Evolutionary conservation across 129 eudicot genomes (phyloP).

Genomic region (Arctium lappa): DNA sequence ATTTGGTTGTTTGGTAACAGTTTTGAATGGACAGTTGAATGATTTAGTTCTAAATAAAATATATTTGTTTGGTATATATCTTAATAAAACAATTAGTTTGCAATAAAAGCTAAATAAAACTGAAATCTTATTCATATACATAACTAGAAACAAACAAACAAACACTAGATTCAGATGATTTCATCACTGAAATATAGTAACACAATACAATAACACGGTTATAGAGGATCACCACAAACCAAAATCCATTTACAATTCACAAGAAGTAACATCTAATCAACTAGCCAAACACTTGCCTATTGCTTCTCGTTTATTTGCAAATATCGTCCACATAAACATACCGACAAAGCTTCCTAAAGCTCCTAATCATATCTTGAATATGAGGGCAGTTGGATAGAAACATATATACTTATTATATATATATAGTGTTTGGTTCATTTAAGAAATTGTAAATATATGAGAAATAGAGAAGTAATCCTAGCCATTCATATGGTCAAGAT

Average conservation of each 20-base stretch:
- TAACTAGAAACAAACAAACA: conserved; percentile 14
- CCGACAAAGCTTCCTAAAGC: conserved; percentile 64
- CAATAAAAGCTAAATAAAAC: neutral
- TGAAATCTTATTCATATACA: conserved; percentile 6
- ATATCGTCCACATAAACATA: conserved; percentile 56
- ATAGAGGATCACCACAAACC: conserved; percentile 24
- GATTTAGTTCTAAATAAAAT: too few relatives aligned
- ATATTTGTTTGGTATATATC: neutral
- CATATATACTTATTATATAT: too few relatives aligned
- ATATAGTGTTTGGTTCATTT: too few relatives aligned
- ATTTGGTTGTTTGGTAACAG: neutral
- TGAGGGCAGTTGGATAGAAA: conserved; percentile 15
- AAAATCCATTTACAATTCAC: conserved; percentile 51
- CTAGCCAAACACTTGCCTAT: conserved; percentile 35
- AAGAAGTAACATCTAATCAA: conserved; percentile 29
- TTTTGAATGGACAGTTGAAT: neutral
- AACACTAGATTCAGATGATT: conserved; percentile 27
- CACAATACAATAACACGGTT: conserved; percentile 32
- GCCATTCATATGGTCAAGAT: too few relatives aligned
- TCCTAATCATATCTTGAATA: conserved; percentile 74
- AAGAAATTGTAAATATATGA: too few relatives aligned
- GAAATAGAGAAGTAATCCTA: too few relatives aligned
- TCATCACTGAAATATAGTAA: conserved; percentile 57
- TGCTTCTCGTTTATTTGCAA: conserved; percentile 52
- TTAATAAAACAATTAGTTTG: neutral